Base-by-base conservation (phyloP, 495 filamentous ascomycete genomes). In the Penicillium dipodomyicola region DNA sequence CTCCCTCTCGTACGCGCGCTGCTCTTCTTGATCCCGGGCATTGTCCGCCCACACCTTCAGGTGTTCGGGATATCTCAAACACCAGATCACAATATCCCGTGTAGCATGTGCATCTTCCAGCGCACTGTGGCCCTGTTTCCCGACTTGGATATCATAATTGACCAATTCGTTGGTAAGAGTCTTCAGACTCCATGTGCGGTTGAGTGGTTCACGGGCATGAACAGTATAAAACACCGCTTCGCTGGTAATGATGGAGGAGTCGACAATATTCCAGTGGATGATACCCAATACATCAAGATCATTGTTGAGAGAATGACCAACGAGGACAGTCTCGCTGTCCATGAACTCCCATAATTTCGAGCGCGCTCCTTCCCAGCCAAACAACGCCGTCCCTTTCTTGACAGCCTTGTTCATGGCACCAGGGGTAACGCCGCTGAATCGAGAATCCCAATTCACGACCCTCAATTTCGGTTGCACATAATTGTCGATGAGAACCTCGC, bases 201-300 rank as follows among this genome's bases (percentile, higher is more conserved):
- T 32, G 1, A 64, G 41, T 0, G 49, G 10, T 15, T 59, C 37
- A 6, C 23, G 17, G 0, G 41, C 17, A 10, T 37, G 52, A 1
- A 25, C 41, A 8, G 46, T 35, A 2, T 43, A 44, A 15, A 64
- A 69, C 1, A 70, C 69, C 7, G 59, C 54, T 15, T 72, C 61
- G 7, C 44, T 53, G 11, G 70, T 65, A 10, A 73, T 12, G 8
- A 75, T 67, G 0, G 58, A 54, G 11, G 68, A 61, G 47, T 82
- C 79, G 9, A 82, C 72, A 25, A 79, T 61, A 6, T 61, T 62
- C 0, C 59, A 46, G 50, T 79, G 79, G 22, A 73, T 60, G 29
- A 81, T 72, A 9, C 76, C 67, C 25, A 82, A 62, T 3, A 72
- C 72, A 17, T 72, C 60, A 2, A 81, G 66, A 50, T 80, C 77